A percentile compares a stretch with the other conserved stretches of the same genome.
These are phyloP conservation scores for Oxytropis ochrocephala DNA, from an alignment of 306 rosid species.

Conservation along the genomic window DNA sequence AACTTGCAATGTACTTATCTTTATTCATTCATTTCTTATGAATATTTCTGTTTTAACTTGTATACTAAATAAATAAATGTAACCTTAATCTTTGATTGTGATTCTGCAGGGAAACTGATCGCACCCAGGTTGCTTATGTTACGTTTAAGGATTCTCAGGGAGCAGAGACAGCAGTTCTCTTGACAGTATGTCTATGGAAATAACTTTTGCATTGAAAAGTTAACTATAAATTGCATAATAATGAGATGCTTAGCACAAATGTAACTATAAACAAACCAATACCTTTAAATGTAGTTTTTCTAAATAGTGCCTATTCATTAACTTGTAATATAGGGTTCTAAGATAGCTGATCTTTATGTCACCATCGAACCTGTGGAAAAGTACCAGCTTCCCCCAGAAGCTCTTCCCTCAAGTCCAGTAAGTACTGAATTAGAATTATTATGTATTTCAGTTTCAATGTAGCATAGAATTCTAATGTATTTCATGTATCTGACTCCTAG, in stretches of 20 bases:
- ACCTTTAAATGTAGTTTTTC: conserved; percentile 1
- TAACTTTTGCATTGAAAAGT: not conserved
- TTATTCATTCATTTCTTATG: conserved; percentile 6
- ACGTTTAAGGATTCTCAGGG: conserved; percentile 78
- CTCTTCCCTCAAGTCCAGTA: conserved; percentile 49
- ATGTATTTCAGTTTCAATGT: not conserved
- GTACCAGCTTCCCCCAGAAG: conserved; percentile 76
- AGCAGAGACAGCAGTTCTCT: conserved; percentile 72
- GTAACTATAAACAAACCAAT: not conserved
- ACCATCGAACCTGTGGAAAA: conserved; percentile 55
- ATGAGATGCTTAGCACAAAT: not conserved
- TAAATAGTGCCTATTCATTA: not conserved
- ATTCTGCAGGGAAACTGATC: conserved; percentile 55
- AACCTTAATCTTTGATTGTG: conserved; percentile 11
- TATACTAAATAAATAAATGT: not conserved
- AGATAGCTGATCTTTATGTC: conserved; percentile 50
- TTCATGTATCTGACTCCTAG: not conserved
- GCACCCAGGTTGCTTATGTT: conserved; percentile 68
- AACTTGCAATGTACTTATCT: not conserved
- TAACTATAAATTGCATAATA: not conserved
- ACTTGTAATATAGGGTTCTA: conserved; percentile 51
- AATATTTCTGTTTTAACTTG: not conserved
- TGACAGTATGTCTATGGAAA: conserved; percentile 48
- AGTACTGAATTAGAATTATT: conserved; percentile 19
- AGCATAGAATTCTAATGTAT: not conserved